These are phyloP conservation scores for Dryadomyces quercivorus DNA, from an alignment of 2,329 filamentous ascomycete genomes.

Conservation along the genomic window DNA sequence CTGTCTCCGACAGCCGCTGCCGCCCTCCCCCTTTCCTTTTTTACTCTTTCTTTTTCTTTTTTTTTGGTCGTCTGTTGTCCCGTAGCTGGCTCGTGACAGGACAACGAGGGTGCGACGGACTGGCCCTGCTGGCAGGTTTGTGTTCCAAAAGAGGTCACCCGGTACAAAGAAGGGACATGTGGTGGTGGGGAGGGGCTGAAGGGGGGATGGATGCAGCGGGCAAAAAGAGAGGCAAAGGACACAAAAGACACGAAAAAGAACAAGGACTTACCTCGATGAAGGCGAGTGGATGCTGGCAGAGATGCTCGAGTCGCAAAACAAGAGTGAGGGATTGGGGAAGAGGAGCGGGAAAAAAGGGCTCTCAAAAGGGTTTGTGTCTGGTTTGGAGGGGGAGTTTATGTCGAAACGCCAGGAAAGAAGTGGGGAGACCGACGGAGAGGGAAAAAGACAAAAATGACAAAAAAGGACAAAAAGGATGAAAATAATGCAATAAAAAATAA, in stretches of 20 bases:
- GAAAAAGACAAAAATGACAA: too few species aligned
- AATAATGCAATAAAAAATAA: too few species aligned
- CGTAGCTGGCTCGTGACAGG: neutral
- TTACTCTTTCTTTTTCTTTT: neutral
- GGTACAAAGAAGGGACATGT: neutral
- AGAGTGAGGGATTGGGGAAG: neutral
- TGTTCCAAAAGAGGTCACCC: neutral
- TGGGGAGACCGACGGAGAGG: too few species aligned
- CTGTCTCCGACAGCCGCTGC: too few species aligned
- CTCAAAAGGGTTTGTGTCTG: neutral
- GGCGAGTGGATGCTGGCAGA: neutral
- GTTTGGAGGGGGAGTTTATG: neutral
- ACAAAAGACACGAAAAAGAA: neutral
- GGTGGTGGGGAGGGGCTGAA: too few species aligned
- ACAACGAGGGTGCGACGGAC: neutral
- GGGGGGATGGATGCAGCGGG: neutral
- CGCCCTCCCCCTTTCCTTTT: neutral
- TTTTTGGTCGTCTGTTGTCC: neutral
- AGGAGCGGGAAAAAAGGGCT: neutral
- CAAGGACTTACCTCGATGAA: neutral
- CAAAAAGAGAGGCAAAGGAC: neutral
- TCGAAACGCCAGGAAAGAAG: too few species aligned
- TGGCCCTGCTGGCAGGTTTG: neutral
- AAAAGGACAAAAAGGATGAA: too few species aligned
- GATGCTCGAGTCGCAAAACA: neutral